Evolutionary conservation across 2,329 filamentous ascomycete species (phyloP), one percentile per base, ranked within the genome.

Genomic region (Xylaria polymorpha): DNA sequence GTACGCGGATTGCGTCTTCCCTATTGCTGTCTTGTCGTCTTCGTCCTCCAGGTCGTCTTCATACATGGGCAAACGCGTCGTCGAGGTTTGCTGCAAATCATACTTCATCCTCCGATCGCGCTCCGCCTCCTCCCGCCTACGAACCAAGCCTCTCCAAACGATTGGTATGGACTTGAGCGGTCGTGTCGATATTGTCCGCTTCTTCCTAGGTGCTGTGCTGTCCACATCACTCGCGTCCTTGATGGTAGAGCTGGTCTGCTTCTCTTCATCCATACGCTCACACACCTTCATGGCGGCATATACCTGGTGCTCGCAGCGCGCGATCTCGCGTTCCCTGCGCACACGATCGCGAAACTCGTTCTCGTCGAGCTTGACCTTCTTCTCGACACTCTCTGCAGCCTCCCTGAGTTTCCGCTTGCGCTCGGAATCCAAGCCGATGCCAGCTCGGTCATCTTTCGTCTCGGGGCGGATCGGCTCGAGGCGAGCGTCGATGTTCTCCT

Each of bases 371-470:
- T 88, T 90, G 15, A 85, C 81, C 77, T 84, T 86, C 80, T 94
- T 94, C 60, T 84, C 81, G 46, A 84, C 81, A 68, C 77, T 82
- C 72, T 87, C 88, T 4, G 86, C 86, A 63, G 88, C 87, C 79
- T 94, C 91, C 51, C 87, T 82, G 25, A 89, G 77, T 77, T 92
- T 94, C 72, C 93, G 86, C 83, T 97, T 97, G 82, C 91, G 91
- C 79, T 96, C 94, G 4, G 86, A 89, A 72, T 96, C 93, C 74
- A 95, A 81, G 0, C 96, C 95, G 72, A 98, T 94, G 1, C 95
- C 96, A 18, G 89, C 91, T 2, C 92, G 87, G 75, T 92, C 92
- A 61, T 94, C 92, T 79, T 96, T 97, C 77, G 97, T 81, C 67
- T 86, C 85, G 58, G 97, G 84, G 41, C 88, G 85, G 67, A 99